Evolutionary conservation across 805 yeast species (phyloP), one percentile per base, ranked within the genome.

Genomic region (Yarrowia keelungensis): DNA sequence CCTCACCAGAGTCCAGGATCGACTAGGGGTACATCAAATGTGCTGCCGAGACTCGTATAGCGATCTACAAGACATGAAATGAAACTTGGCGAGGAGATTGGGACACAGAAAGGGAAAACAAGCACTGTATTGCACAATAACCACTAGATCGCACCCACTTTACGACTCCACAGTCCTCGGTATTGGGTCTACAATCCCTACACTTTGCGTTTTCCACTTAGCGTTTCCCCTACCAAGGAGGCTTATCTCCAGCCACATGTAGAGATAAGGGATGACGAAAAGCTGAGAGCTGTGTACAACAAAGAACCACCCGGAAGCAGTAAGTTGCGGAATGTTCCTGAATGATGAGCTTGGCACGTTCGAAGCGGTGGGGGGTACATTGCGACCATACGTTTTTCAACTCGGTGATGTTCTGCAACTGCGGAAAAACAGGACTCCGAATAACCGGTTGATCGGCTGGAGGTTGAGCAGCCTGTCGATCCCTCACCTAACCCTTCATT

Each of bases 241-340:
- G 59, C 59, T 53, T 53, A 53, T 53, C 59, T 53, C 43, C 59
- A 39, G 45, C 59, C 45, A 53, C 59, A 35, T 22, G 14, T 19
- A 53, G 45, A 53, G 59, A 53, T 53, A 53, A 53, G 59, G 11
- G n/a, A 53, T 53, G 59, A 53, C 59, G 45, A 39, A 53, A 53
- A 38, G 36, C 8, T 15, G 8, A 15, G 35, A 15, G 35, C n/a
- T 53, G 59, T 14, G 14, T 9, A 9, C 5, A 14, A 53, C 58
- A 53, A 53, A 53, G 58, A 16, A 12, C 3, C 32, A 12, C 15
- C 59, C 45, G 59, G 59, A 53, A 53, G 11, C 45, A 53, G 59
- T 10, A 12, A 5, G 15, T 15, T 22, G 8, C 9, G 59, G 59
- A 53, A 53, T 53, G 59, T 53, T 14, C 59, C 59, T 53, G 59